A percentile compares a stretch with the other conserved stretches of the same genome.
Conservation (phyloP, 2,329 filamentous ascomycete species). For the Aspergillus aculeatinus region DNA sequence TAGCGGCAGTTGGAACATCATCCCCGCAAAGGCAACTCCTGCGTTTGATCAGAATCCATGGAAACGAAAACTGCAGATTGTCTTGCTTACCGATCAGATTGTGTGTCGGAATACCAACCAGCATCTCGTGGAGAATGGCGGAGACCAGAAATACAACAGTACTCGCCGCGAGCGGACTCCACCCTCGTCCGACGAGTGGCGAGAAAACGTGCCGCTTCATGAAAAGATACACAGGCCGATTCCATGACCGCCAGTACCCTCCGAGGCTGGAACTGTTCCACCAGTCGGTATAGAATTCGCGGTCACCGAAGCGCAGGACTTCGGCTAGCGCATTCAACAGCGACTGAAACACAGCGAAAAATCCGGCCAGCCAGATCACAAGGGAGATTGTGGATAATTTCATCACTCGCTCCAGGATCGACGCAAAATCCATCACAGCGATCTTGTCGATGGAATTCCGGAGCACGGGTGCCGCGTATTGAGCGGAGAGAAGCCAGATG, state of each 20-base stretch:
- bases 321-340: constrained; percentile 89
- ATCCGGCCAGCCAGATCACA: constrained; percentile 95
- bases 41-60: constrained; percentile 17
- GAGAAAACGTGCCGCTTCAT: constrained; percentile 94
- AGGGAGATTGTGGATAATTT: constrained; percentile 94
- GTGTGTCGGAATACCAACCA: constrained; percentile 92
- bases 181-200: constrained; percentile 81
- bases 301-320: constrained; percentile 83
- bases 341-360: constrained; percentile 95
- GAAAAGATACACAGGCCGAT: constrained; percentile 94
- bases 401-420: constrained; percentile 84
- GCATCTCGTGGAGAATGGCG: constrained; percentile 83
- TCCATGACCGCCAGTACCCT: constrained; percentile 94
- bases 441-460: constrained; percentile 89
- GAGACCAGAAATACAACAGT: constrained; percentile 84
- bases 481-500: constrained; percentile 92
- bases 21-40: constrained; percentile 90
- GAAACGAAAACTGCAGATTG: neutral
- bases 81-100: constrained; percentile 72
- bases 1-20: constrained; percentile 89
- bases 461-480: constrained; percentile 88
- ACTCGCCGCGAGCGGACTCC: constrained; percentile 68
- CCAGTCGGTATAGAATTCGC: constrained; percentile 96
- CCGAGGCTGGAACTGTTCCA: constrained; percentile 91
- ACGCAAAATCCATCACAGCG: constrained; percentile 71